Percentiles rank a stretch among this genome's conserved stretches.
Evolutionary conservation across 139 green algal species (phyloP).

Genomic region (Closterium sp.): DNA sequence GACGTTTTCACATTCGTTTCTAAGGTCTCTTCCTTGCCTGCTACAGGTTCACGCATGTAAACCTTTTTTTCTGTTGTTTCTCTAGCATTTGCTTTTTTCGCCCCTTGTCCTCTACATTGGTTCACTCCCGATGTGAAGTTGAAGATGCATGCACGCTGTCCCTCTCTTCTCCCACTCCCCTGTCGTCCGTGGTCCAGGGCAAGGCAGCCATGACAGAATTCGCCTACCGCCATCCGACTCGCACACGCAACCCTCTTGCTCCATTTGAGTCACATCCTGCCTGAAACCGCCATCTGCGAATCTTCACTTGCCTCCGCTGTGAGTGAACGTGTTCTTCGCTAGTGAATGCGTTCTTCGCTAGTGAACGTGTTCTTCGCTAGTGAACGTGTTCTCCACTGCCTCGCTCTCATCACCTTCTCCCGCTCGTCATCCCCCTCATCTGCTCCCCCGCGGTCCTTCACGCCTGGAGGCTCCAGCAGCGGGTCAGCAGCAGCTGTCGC

Average conservation of each 20-base stretch:
- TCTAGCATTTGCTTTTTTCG: background rate
- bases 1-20: background rate
- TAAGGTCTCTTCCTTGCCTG: background rate
- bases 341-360: no score
- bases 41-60: background rate
- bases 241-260: background rate
- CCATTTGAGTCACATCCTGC: background rate
- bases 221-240: background rate
- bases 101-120: background rate
- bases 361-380: no score
- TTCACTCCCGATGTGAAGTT: background rate
- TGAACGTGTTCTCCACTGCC: no score
- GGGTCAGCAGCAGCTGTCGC: background rate
- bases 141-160: background rate
- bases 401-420: no score
- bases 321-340: no score
- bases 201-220: no score
- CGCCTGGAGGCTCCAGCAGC: background rate
- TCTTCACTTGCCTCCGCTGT: no score
- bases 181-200: background rate
- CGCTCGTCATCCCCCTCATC: background rate
- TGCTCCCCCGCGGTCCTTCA: background rate
- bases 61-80: no score
- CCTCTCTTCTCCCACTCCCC: background rate
- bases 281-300: no score